phyloP scores from a whole-genome alignment of 73 alveolate species.

The Tetrahymena elliotti region DNA sequence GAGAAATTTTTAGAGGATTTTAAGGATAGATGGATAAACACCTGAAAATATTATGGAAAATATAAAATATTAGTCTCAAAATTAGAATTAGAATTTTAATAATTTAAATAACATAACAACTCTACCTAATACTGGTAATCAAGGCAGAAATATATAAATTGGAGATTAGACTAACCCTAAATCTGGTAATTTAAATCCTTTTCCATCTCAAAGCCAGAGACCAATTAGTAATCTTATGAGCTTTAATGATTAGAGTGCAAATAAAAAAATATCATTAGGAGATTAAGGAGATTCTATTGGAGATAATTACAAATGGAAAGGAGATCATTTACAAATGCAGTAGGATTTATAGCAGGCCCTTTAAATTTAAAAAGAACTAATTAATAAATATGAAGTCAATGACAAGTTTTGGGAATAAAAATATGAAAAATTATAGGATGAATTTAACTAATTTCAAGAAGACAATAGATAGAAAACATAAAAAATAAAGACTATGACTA shows the following conservation, averaged over 20 bases:
- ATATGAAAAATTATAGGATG: slow-evolving; percentile 16
- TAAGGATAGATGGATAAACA: neutral
- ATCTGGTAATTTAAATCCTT: neutral
- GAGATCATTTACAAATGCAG: neutral
- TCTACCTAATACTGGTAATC: neutral
- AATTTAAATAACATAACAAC: neutral
- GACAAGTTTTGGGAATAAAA: slow-evolving; percentile 27
- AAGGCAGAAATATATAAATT: neutral
- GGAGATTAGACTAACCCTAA: neutral
- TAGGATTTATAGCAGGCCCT: neutral
- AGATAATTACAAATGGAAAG: neutral
- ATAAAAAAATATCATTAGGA: neutral
- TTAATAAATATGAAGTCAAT: slow-evolving; percentile 34
- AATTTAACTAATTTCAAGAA: slow-evolving; percentile 5
- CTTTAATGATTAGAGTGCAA: neutral
- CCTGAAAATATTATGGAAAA: neutral
- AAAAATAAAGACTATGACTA: slow-evolving; percentile 17
- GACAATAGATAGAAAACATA: slow-evolving; percentile 8
- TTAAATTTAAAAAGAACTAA: neutral
- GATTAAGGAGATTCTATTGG: neutral
- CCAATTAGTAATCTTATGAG: neutral
- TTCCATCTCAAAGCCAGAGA: neutral
- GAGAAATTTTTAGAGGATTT: neutral
- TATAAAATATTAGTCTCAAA: neutral
- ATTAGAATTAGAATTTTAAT: neutral